A percentile compares a stretch with the other conserved stretches of the same genome.
These are phyloP conservation scores for Trypanosoma cruzi DNA, from an alignment of 208 protist species.

Conservation along the genomic window DNA sequence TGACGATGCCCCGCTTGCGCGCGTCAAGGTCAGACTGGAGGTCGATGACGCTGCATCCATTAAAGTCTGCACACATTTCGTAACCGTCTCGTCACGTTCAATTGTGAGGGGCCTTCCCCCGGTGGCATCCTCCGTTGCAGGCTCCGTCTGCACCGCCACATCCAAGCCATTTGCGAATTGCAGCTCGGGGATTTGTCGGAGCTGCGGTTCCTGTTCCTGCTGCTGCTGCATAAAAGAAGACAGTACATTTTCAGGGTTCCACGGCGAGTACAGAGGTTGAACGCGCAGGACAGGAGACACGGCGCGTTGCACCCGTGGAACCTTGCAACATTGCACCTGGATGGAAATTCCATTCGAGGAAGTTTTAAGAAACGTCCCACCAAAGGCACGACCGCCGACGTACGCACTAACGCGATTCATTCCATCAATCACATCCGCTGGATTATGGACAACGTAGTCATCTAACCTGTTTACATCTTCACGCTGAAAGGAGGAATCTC, in stretches of 20 bases:
- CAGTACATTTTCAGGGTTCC: not conserved
- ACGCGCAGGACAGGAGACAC: slow-evolving; percentile 6
- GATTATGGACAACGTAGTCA: slow-evolving; percentile 37
- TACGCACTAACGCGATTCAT: slow-evolving; percentile 46
- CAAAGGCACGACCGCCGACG: slow-evolving; percentile 2
- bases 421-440: slow-evolving; percentile 21
- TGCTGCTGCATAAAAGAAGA: not conserved
- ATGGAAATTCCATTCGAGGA: not conserved
- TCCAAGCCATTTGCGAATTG: slow-evolving; percentile 2
- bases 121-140: slow-evolving; percentile 14
- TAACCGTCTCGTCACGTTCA: slow-evolving; percentile 17
- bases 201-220: slow-evolving; percentile 10
- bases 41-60: not conserved
- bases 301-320: not conserved
- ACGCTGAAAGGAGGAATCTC: slow-evolving; percentile 37
- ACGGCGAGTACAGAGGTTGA: slow-evolving; percentile 24
- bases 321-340: not conserved
- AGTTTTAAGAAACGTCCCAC: not conserved
- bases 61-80: not conserved
- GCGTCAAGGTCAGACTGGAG: slow-evolving; percentile 5
- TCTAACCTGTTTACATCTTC: slow-evolving; percentile 30
- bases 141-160: slow-evolving; percentile 26
- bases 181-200: not conserved
- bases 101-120: slow-evolving; percentile 17
- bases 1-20: not conserved